Conservation (phyloP, 805 yeast species). For the Lipomyces japonicus region DNA sequence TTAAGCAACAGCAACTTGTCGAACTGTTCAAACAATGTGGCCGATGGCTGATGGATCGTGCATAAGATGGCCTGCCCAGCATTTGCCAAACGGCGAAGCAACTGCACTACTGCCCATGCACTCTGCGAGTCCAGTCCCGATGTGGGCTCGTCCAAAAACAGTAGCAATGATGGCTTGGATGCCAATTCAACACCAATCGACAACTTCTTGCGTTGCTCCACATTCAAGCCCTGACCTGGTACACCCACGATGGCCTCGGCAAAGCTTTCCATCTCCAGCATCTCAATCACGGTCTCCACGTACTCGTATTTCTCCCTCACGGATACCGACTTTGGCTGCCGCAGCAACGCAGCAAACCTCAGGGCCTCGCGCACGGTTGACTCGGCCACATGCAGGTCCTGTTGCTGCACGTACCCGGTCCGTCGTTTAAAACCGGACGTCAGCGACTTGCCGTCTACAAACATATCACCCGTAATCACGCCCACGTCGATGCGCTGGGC, state of each 20-base stretch:
- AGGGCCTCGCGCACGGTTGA: conserved; percentile 73
- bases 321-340: conserved; percentile 61
- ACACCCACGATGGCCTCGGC: conserved; percentile 80
- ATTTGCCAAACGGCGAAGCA: conserved; percentile 61
- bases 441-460: conserved; percentile 64
- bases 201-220: conserved; percentile 63
- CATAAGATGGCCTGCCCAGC: conserved; percentile 74
- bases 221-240: conserved; percentile 67
- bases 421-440: conserved; percentile 68
- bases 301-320: conserved; percentile 58
- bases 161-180: conserved; percentile 60
- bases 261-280: conserved; percentile 65
- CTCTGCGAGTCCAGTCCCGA: conserved; percentile 62
- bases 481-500: conserved; percentile 70
- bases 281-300: conserved; percentile 62
- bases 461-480: conserved; percentile 64
- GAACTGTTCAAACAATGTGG: conserved; percentile 61
- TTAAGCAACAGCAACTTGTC: conserved; percentile 64
- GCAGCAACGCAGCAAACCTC: conserved; percentile 63
- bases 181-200: conserved; percentile 71
- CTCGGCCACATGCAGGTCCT: conserved; percentile 66
- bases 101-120: conserved; percentile 67
- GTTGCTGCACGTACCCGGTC: conserved; percentile 79
- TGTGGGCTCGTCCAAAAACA: conserved; percentile 66
- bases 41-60: conserved; percentile 77